Evolutionary conservation across 805 yeast species (phyloP).

Genomic region (Myxozyma neglecta): DNA sequence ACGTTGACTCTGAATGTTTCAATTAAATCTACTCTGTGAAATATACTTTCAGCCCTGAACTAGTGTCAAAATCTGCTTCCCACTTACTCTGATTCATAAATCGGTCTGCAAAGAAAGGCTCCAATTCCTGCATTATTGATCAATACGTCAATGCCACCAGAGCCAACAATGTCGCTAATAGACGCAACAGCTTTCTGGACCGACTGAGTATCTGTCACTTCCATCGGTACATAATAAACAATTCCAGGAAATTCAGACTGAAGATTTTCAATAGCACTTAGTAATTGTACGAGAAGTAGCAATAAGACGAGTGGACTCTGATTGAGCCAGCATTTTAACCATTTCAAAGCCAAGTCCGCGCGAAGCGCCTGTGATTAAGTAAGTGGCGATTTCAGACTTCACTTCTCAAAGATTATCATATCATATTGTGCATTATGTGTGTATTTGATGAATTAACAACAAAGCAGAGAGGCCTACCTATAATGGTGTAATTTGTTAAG

Average conservation of each 20-base stretch:
- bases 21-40: not conserved
- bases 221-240: not conserved
- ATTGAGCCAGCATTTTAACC: not conserved
- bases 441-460: too few species aligned
- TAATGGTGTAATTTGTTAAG: too few species aligned
- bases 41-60: not conserved
- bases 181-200: not conserved
- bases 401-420: too few species aligned
- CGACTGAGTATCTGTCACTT: not conserved
- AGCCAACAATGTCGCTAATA: not conserved
- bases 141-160: not conserved
- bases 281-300: not conserved
- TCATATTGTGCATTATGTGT: too few species aligned
- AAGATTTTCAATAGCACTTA: not conserved
- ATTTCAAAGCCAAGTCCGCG: slow-evolving; percentile 1
- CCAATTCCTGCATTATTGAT: not conserved
- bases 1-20: not conserved
- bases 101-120: not conserved
- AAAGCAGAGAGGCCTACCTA: too few species aligned
- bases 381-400: not conserved
- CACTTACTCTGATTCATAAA: not conserved
- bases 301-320: not conserved
- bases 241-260: not conserved
- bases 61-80: not conserved
- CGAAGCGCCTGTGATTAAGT: not conserved